phyloP scores from a whole-genome alignment of 148 eudicot species.

The Cornus kousa region DNA sequence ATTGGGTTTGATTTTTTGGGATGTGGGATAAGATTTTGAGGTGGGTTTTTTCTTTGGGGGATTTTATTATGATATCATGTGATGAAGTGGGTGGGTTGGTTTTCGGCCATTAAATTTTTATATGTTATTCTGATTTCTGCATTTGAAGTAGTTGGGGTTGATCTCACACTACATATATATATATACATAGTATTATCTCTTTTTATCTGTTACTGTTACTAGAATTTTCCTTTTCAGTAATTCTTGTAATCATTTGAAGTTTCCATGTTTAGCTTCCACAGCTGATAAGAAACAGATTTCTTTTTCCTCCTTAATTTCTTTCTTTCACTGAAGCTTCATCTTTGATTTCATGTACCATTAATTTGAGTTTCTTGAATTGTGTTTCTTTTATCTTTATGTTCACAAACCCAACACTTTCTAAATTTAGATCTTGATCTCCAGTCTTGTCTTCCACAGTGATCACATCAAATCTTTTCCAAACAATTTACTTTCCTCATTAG shows the following conservation, averaged over 20 bases:
- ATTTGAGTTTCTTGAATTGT: slow-evolving; percentile 24
- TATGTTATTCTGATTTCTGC: background rate
- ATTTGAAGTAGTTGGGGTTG: background rate
- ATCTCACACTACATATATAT: background rate
- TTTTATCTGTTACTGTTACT: background rate
- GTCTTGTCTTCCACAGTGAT: slow-evolving; percentile 70
- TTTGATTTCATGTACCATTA: slow-evolving; percentile 37
- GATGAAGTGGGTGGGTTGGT: background rate
- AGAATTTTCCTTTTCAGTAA: background rate
- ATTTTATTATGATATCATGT: background rate
- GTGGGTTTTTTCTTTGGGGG: background rate
- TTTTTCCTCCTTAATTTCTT: background rate
- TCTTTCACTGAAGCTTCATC: background rate
- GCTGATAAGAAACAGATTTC: too few species aligned
- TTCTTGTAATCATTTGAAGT: background rate
- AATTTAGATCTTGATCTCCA: slow-evolving; percentile 36
- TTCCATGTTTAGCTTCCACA: background rate
- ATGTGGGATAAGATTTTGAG: too few species aligned
- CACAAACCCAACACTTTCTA: slow-evolving; percentile 24
- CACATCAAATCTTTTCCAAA: slow-evolving; percentile 22
- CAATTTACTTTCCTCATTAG: slow-evolving; percentile 35
- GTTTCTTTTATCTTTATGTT: slow-evolving; percentile 22
- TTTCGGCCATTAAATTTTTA: background rate
- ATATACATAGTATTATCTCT: background rate
- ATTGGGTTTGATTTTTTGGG: background rate